phyloP scores from a whole-genome alignment of 306 rosid species.

The Trifolium repens region DNA sequence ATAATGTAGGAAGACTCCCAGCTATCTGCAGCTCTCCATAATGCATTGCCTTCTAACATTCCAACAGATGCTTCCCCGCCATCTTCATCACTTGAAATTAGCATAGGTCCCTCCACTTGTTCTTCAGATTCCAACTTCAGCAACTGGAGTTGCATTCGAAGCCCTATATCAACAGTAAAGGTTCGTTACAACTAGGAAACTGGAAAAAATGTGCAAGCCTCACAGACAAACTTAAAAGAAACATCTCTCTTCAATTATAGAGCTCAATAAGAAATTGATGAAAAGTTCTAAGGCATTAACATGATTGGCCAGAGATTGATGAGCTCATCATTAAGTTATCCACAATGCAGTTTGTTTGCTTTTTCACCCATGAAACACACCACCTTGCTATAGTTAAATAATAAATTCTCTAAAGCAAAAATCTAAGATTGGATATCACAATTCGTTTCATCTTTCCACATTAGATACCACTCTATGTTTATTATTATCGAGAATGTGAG shows the following conservation, averaged over 20 bases:
- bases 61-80: conserved; percentile 51
- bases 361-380: not conserved
- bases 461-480: not conserved
- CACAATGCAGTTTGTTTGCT: not conserved
- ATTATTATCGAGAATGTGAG: conserved; percentile 17
- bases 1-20: conserved; percentile 73
- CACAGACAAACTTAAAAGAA: not conserved
- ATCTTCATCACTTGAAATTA: conserved; percentile 78
- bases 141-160: conserved; percentile 91
- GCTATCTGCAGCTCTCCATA: conserved; percentile 49
- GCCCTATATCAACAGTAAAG: conserved; percentile 58
- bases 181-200: conserved; percentile 27
- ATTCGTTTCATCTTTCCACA: conserved; percentile 28
- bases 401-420: conserved; percentile 20
- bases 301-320: conserved; percentile 11
- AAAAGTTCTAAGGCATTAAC: conserved; percentile 15
- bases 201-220: not conserved
- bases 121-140: conserved; percentile 83
- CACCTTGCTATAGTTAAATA: conserved; percentile 10
- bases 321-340: conserved; percentile 8
- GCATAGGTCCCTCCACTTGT: conserved; percentile 63
- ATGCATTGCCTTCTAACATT: conserved; percentile 41
- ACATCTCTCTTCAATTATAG: conserved; percentile 6
- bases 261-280: not conserved
- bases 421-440: conserved; percentile 28